Evolutionary conservation across 768 basidiomycete species (phyloP).

Genomic region (Coprinopsis strossmayeri): DNA sequence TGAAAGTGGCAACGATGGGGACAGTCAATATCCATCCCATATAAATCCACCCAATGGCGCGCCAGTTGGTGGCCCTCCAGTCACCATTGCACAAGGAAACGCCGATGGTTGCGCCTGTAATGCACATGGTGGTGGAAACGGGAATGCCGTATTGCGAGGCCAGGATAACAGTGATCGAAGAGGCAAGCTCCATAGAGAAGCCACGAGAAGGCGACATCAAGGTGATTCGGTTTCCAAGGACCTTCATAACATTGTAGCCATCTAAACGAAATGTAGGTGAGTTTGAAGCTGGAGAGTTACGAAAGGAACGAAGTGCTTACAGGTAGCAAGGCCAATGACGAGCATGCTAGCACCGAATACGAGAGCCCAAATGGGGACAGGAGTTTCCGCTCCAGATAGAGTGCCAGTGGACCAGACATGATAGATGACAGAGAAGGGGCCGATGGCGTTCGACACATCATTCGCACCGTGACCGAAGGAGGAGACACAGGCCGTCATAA

Average conservation of each 20-base stretch:
- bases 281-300: too few relatives aligned
- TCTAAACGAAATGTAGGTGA: constrained; percentile 13
- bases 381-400: constrained; percentile 13
- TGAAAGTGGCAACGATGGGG: constrained; percentile 5
- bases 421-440: constrained; percentile 24
- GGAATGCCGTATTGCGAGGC: constrained; percentile 23
- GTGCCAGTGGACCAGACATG: constrained; percentile 19
- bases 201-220: constrained; percentile 23
- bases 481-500: constrained; percentile 23
- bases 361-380: constrained; percentile 20
- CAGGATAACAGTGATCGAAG: constrained; percentile 23
- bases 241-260: constrained; percentile 23
- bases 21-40: constrained; percentile 1
- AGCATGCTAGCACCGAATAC: constrained; percentile 20
- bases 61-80: background rate
- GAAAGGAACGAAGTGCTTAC: background rate
- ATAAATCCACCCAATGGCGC: constrained; percentile 3
- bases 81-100: constrained; percentile 2
- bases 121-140: constrained; percentile 24
- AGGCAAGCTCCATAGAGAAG: constrained; percentile 22
- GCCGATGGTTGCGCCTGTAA: constrained; percentile 13
- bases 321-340: constrained; percentile 18
- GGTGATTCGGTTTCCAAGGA: constrained; percentile 23
- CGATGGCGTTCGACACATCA: constrained; percentile 24
- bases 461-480: constrained; percentile 24